These are phyloP conservation scores for Cucurbita maxima DNA, from an alignment of 306 rosid species.

Conservation along the genomic window DNA sequence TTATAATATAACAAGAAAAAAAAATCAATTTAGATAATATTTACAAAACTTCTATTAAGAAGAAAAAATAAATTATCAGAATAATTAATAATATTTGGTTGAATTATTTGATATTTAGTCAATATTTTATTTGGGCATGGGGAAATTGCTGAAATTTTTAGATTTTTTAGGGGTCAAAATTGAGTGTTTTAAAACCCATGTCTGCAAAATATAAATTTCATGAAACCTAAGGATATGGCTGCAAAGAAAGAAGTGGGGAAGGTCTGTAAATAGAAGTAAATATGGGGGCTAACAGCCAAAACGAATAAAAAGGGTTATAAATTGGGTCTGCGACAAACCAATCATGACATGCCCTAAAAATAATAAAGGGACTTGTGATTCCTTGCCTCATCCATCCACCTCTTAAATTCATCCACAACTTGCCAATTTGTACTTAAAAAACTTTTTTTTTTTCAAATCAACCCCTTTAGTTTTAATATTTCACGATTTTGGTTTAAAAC, in stretches of 20 bases:
- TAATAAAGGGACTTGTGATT: conserved; percentile 27
- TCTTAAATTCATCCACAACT: background rate
- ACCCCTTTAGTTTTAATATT: background rate
- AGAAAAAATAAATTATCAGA: too few relatives aligned
- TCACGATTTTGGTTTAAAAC: too few relatives aligned
- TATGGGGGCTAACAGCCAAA: conserved; percentile 13
- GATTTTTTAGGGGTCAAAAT: background rate
- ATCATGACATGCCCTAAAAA: conserved; percentile 66
- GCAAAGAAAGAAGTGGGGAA: background rate
- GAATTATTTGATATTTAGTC: background rate
- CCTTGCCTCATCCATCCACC: background rate
- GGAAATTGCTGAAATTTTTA: background rate
- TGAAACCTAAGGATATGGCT: background rate
- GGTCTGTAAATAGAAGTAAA: conserved; percentile 26
- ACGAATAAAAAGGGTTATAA: conserved; percentile 32
- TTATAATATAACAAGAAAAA: background rate
- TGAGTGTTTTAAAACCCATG: background rate
- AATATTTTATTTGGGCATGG: background rate
- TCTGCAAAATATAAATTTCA: background rate
- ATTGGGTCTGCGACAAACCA: conserved; percentile 54
- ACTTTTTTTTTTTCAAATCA: background rate
- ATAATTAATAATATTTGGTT: background rate
- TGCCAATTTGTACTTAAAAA: background rate
- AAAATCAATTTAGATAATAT: background rate
- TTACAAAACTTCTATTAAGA: too few relatives aligned